Conservation (phyloP, 2,329 filamentous ascomycete genomes). For the Sporothrix inflata region DNA sequence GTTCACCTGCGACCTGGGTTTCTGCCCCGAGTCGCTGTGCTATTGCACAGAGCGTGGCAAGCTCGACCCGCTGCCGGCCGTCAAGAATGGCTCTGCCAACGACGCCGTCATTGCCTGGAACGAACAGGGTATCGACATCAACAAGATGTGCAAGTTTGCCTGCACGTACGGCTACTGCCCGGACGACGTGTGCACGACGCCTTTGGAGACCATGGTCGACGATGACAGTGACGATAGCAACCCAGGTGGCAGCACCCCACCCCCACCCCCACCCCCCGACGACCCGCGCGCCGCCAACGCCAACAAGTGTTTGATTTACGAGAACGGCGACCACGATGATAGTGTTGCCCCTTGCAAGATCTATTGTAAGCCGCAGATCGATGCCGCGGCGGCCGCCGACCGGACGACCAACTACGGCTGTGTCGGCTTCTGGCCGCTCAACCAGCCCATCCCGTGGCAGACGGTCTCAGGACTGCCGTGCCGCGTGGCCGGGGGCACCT, state of each 20-base stretch:
- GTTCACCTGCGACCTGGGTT: conserved; percentile 31
- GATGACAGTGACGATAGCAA: conserved; percentile 15
- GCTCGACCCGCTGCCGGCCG: conserved; percentile 32
- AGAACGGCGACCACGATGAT: conserved; percentile 10
- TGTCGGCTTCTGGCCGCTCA: conserved; percentile 28
- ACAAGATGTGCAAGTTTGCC: conserved; percentile 34
- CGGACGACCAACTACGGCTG: conserved; percentile 31
- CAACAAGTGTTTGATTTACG: conserved; percentile 25
- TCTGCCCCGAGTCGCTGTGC: conserved; percentile 34
- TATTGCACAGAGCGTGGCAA: conserved; percentile 33
- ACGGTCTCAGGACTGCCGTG: not conserved
- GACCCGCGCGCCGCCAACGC: conserved; percentile 9
- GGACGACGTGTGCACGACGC: conserved; percentile 29
- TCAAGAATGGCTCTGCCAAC: conserved; percentile 23
- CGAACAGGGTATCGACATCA: conserved; percentile 32
- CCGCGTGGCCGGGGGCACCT: conserved; percentile 22
- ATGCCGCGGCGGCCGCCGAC: conserved; percentile 23
- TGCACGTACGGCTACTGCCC: conserved; percentile 35
- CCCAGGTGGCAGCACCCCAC: not conserved
- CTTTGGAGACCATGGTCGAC: conserved; percentile 19
- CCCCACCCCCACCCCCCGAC: not conserved
- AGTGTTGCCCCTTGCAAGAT: conserved; percentile 16
- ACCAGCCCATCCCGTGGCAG: conserved; percentile 29
- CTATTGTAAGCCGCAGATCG: conserved; percentile 24
- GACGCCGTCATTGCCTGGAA: conserved; percentile 31